A percentile compares a stretch with the other conserved stretches of the same genome.
These are phyloP conservation scores for Isabelozyma heimii DNA, from an alignment of 805 yeast genomes.

Conservation along the genomic window DNA sequence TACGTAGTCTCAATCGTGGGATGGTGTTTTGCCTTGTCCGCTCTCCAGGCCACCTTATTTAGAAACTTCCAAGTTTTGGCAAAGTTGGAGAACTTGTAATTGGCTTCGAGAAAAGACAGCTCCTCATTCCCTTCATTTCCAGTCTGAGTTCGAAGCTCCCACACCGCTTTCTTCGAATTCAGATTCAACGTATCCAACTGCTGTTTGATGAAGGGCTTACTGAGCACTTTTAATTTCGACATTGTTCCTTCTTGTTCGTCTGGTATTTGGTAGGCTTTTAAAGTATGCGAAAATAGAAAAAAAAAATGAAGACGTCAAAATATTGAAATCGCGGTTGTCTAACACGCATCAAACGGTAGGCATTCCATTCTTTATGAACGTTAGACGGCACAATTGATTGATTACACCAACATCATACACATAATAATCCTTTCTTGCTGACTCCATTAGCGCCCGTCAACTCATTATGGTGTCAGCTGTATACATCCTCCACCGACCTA, in stretches of 20 bases:
- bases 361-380: too few relatives aligned
- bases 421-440: neutral
- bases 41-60: constrained; percentile 52
- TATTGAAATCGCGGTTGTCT: too few relatives aligned
- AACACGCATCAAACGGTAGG: too few relatives aligned
- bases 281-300: neutral
- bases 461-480: constrained; percentile 34
- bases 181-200: constrained; percentile 2
- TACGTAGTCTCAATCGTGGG: constrained; percentile 67
- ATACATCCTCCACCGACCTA: constrained; percentile 35
- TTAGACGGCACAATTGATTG: too few relatives aligned
- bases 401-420: neutral
- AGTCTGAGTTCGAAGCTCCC: constrained; percentile 1
- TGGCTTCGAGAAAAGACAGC: constrained; percentile 22
- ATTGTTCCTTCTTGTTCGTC: neutral
- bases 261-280: neutral
- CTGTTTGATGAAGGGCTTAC: neutral
- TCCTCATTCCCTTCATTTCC: constrained; percentile 1
- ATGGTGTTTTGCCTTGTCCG: constrained; percentile 65
- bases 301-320: too few relatives aligned
- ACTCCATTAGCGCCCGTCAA: too few relatives aligned
- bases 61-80: constrained; percentile 69
- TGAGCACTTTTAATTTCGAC: neutral
- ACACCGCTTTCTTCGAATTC: neutral
- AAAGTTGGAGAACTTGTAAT: constrained; percentile 46